Percentiles rank a stretch among this genome's conserved stretches.
phyloP scores from a whole-genome alignment of 805 yeast genomes.

The Myxozyma neotropica region DNA sequence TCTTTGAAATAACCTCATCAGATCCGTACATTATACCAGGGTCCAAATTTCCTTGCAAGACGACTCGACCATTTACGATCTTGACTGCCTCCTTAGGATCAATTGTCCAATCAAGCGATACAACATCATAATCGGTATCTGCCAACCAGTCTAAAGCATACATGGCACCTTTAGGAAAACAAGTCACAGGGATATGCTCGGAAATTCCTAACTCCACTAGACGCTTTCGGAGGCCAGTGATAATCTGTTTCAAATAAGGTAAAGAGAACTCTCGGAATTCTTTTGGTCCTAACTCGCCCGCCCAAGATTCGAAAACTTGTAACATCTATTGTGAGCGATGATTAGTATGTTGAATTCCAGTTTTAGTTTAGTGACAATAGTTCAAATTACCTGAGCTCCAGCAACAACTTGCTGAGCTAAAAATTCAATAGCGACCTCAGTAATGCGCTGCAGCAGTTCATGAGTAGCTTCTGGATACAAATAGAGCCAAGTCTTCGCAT shows the following conservation, averaged over 20 bases:
- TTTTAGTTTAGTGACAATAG: no score
- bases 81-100: constrained; percentile 83
- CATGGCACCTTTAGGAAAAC: constrained; percentile 97
- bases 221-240: constrained; percentile 65
- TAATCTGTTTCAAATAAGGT: constrained; percentile 82
- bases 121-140: constrained; percentile 76
- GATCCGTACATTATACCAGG: constrained; percentile 95
- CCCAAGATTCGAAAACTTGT: constrained; percentile 97
- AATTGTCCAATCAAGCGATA: constrained; percentile 92
- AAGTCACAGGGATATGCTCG: constrained; percentile 80
- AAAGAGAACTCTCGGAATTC: constrained; percentile 88
- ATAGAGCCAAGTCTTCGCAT: constrained; percentile 90
- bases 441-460: constrained; percentile 68
- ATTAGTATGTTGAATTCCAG: background rate
- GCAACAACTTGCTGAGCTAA: constrained; percentile 93
- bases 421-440: constrained; percentile 89
- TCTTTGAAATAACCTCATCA: constrained; percentile 72
- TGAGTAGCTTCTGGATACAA: constrained; percentile 73
- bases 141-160: constrained; percentile 87
- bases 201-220: constrained; percentile 67
- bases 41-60: constrained; percentile 92
- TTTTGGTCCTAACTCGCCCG: constrained; percentile 89
- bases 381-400: constrained; percentile 89
- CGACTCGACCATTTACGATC: constrained; percentile 71
- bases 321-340: constrained; percentile 52